Evolutionary conservation across 768 basidiomycete genomes (phyloP).

Genomic region (Tephrocybe sp.): DNA sequence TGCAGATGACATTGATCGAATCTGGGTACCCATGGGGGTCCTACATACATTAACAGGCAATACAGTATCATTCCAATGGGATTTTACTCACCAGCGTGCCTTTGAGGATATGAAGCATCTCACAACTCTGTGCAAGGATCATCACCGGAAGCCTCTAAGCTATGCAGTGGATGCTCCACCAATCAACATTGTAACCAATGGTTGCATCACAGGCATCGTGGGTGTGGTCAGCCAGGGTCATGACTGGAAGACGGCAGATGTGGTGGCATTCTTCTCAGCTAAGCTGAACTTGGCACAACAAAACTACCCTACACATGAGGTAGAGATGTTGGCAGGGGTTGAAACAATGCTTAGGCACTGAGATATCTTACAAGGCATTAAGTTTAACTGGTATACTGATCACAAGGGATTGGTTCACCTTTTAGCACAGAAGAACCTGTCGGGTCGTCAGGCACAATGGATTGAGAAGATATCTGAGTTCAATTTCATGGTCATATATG

Average conservation of each 20-base stretch:
- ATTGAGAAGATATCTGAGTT: conserved; percentile 10
- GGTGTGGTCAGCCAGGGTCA: conserved; percentile 20
- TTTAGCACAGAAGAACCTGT: too few relatives aligned
- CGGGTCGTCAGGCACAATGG: background rate
- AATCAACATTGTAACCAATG: conserved; percentile 25
- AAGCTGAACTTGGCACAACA: conserved; percentile 23
- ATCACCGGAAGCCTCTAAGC: conserved; percentile 13
- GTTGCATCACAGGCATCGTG: conserved; percentile 20
- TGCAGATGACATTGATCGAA: conserved; percentile 13
- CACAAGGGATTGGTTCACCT: too few relatives aligned
- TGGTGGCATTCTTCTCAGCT: conserved; percentile 15
- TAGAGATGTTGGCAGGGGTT: conserved; percentile 24
- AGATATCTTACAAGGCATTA: conserved; percentile 21
- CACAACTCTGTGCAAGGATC: conserved; percentile 8
- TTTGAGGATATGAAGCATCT: conserved; percentile 28
- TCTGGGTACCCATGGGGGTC: conserved; percentile 27
- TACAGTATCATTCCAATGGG: conserved; percentile 15
- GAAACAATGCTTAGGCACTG: conserved; percentile 18
- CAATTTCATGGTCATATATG: background rate
- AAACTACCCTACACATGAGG: conserved; percentile 26
- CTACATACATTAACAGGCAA: conserved; percentile 19
- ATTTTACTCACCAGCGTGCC: conserved; percentile 15
- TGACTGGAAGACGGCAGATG: conserved; percentile 25
- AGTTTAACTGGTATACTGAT: conserved; percentile 18
- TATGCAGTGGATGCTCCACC: conserved; percentile 13